phyloP scores from a whole-genome alignment of 768 basidiomycete genomes.

The Agaricus blazei region DNA sequence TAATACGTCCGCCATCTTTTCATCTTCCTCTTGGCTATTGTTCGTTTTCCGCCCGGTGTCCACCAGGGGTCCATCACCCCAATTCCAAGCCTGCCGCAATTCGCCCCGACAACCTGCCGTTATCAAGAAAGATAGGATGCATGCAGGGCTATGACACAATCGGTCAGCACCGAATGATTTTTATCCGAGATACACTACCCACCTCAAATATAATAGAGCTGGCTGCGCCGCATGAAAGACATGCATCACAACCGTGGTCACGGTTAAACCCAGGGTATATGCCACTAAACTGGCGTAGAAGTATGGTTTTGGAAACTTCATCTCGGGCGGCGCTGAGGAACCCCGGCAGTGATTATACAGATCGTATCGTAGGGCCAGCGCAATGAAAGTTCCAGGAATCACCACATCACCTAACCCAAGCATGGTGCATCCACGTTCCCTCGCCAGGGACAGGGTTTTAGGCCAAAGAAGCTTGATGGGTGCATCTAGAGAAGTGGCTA shows the following conservation, averaged over 20 bases:
- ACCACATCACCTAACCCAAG: slow-evolving; percentile 89
- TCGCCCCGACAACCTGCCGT: slow-evolving; percentile 65
- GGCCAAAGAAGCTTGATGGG: slow-evolving; percentile 94
- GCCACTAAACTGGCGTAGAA: slow-evolving; percentile 65
- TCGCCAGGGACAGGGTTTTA: slow-evolving; percentile 50
- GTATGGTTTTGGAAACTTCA: slow-evolving; percentile 63
- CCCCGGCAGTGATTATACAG: slow-evolving; percentile 33
- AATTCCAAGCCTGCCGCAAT: slow-evolving; percentile 61
- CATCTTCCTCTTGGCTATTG: slow-evolving; percentile 17
- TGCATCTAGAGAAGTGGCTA: slow-evolving; percentile 84
- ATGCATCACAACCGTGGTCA: slow-evolving; percentile 88
- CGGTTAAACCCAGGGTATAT: slow-evolving; percentile 67
- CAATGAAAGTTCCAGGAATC: slow-evolving; percentile 65
- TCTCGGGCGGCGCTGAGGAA: slow-evolving; percentile 19
- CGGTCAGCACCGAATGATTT: neutral
- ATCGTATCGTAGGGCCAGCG: slow-evolving; percentile 86
- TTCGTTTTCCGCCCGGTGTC: neutral
- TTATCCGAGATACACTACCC: slow-evolving; percentile 15
- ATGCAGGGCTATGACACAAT: slow-evolving; percentile 52
- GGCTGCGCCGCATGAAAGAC: slow-evolving; percentile 74
- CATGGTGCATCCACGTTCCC: slow-evolving; percentile 70
- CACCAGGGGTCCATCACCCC: slow-evolving; percentile 50
- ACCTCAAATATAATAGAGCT: slow-evolving; percentile 90
- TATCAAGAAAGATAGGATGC: slow-evolving; percentile 63
- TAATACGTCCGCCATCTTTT: slow-evolving; percentile 5